Conservation (phyloP, 2,329 filamentous ascomycete genomes). For the Lecanicillium sp. region DNA sequence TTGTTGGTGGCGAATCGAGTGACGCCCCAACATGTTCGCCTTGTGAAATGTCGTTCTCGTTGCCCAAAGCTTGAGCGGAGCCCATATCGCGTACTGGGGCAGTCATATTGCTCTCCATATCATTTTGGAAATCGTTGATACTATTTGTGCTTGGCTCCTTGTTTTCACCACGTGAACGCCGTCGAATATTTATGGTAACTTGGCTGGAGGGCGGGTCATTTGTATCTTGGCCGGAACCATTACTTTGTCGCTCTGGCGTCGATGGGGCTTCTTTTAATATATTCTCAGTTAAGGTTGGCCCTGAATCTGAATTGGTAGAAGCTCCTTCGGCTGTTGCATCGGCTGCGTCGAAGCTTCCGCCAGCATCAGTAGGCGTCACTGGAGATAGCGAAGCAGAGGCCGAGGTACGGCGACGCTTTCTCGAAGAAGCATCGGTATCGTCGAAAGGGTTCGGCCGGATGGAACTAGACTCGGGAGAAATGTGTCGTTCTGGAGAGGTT, state of each 20-base stretch:
- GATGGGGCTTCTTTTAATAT: neutral
- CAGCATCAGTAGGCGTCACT: neutral
- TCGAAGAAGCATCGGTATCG: conserved; percentile 45
- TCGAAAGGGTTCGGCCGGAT: conserved; percentile 58
- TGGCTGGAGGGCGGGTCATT: conserved; percentile 39
- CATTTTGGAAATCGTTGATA: no score
- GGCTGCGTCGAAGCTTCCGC: conserved; percentile 27
- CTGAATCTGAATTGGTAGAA: no score
- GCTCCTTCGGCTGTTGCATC: no score
- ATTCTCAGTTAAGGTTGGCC: no score
- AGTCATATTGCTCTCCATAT: no score
- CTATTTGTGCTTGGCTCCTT: no score
- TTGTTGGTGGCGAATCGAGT: no score
- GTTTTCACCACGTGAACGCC: conserved; percentile 22
- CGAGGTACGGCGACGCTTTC: conserved; percentile 56
- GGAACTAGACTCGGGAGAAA: conserved; percentile 54
- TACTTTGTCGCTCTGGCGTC: neutral
- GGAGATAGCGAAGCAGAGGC: conserved; percentile 44
- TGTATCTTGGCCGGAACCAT: conserved; percentile 16
- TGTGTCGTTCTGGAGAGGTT: conserved; percentile 44
- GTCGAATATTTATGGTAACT: conserved; percentile 53
- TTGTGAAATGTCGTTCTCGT: no score
- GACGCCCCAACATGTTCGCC: no score
- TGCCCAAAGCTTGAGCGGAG: no score
- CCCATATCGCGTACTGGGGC: no score